Base-by-base conservation (phyloP, 2,329 filamentous ascomycete species). In the Phaeosphaeria sp. region DNA sequence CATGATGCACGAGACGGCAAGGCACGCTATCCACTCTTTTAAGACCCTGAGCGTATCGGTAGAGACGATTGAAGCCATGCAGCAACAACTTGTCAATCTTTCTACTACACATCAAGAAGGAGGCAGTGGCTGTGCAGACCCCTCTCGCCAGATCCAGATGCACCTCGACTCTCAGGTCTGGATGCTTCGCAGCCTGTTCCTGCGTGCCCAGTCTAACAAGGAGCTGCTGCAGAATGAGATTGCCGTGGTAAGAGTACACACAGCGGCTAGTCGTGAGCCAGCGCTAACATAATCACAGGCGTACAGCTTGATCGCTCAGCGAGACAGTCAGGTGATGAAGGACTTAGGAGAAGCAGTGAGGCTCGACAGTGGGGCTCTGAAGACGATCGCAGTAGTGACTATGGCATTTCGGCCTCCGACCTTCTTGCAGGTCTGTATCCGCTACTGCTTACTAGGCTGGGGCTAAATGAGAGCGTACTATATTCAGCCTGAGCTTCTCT, bases 341-440 rank as follows among this genome's bases (percentile, higher is more conserved):
- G 46, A 24, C 1, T 45, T 69, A 2, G 59, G 66, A 21, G 53
- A 54, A 13, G 63, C 65, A 51, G 55, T 61, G 17, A 63, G 43
- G 27, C 27, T 24, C 1, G 65, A 67, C 49, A 65, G 65, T 43
- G 21, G 49, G 2, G 60, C 61, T 7, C 59, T 67, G 65, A 55
- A 44, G 43, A 65, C 60, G 1, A 61, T 68, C 21, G 60, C 66
- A 2, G 49, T 66, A 6, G 63, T 68, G 6, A 66, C 57, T 2
- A 67, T 69, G 61, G 60, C 59, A 6, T 67, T 67, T 15, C 46
- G 66, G 20, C 65, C 66, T 0, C 59, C 63, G 8, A 67, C 65
- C 1, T 69, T 69, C 30, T 9, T 64, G 24, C 66, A 65, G 5
- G 65, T 65, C 11, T 25, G 60, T 45, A 1, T 36, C 18, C 21